phyloP scores from a whole-genome alignment of 345 rosid genomes.

The Eucalyptus marginata region DNA sequence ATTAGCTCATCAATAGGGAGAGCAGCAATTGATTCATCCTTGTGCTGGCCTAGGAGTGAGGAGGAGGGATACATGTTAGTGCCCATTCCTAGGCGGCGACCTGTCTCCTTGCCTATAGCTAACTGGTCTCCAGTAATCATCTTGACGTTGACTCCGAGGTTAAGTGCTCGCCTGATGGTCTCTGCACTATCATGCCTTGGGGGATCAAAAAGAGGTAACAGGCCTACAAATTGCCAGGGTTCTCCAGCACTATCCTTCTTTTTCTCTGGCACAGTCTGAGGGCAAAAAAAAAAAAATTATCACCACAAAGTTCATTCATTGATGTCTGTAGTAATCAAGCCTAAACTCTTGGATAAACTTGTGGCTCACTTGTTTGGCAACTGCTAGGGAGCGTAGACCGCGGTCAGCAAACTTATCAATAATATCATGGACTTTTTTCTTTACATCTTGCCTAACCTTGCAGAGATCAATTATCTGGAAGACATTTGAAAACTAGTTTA shows the following conservation, averaged over 20 bases:
- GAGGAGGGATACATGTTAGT: slow-evolving; percentile 98
- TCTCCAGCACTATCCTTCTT: slow-evolving; percentile 60
- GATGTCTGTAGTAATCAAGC: not conserved
- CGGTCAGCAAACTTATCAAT: slow-evolving; percentile 87
- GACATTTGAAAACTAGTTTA: not conserved
- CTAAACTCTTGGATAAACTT: not conserved
- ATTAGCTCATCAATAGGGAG: slow-evolving; percentile 81
- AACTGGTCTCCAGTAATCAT: slow-evolving; percentile 97
- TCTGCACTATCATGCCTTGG: slow-evolving; percentile 97
- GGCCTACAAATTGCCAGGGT: slow-evolving; percentile 85
- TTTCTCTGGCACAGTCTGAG: slow-evolving; percentile 51
- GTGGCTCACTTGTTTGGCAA: slow-evolving; percentile 48
- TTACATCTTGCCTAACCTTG: slow-evolving; percentile 47
- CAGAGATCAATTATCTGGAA: slow-evolving; percentile 60
- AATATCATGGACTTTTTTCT: slow-evolving; percentile 60
- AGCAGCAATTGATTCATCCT: slow-evolving; percentile 31
- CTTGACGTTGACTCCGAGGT: slow-evolving; percentile 87
- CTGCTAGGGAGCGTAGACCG: slow-evolving; percentile 72
- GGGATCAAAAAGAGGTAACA: slow-evolving; percentile 90
- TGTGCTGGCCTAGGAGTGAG: slow-evolving; percentile 62
- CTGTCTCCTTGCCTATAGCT: slow-evolving; percentile 90
- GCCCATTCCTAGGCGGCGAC: slow-evolving; percentile 95
- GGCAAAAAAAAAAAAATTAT: not conserved
- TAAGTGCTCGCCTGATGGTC: slow-evolving; percentile 76
- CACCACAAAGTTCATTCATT: not conserved